phyloP scores from a whole-genome alignment of 2,329 filamentous ascomycete genomes.

The Aspergillus neotritici region DNA sequence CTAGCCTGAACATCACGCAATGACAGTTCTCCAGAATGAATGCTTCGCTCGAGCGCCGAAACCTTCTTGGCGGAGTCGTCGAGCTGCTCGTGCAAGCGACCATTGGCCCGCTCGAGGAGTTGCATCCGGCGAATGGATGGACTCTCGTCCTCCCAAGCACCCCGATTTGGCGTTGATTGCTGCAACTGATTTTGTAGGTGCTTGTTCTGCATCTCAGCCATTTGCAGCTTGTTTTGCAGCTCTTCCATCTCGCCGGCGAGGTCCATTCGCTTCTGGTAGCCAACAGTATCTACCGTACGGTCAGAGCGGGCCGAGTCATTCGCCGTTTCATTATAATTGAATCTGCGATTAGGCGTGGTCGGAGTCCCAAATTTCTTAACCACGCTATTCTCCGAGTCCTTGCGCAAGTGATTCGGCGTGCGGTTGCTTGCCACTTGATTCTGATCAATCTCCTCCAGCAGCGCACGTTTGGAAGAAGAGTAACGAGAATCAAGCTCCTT shows the following conservation, averaged over 20 bases:
- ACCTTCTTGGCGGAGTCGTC: constrained; percentile 93
- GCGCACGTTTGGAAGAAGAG: constrained; percentile 62
- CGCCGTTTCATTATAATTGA: constrained; percentile 57
- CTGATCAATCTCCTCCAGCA: constrained; percentile 80
- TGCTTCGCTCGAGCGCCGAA: constrained; percentile 77
- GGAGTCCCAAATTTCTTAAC: constrained; percentile 63
- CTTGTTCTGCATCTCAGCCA: constrained; percentile 90
- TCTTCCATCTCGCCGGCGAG: constrained; percentile 85
- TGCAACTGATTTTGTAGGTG: constrained; percentile 86
- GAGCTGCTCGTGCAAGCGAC: constrained; percentile 83
- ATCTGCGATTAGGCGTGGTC: constrained; percentile 70
- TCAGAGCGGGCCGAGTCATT: constrained; percentile 80
- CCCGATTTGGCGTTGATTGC: constrained; percentile 57
- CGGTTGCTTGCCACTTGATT: constrained; percentile 69
- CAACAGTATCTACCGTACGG: constrained; percentile 73
- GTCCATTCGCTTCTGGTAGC: constrained; percentile 84
- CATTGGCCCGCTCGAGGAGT: constrained; percentile 89
- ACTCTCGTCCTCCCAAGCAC: constrained; percentile 64
- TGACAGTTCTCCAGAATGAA: constrained; percentile 80
- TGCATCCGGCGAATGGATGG: constrained; percentile 76
- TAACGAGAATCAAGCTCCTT: constrained; percentile 58
- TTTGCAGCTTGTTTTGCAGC: constrained; percentile 86
- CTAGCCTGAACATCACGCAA: constrained; percentile 87
- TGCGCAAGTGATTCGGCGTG: constrained; percentile 66
- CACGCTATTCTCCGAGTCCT: constrained; percentile 50